Percentiles rank a stretch among this genome's conserved stretches.
These are phyloP conservation scores for Beauveria medogensis DNA, from an alignment of 2,329 filamentous ascomycete genomes.

Conservation along the genomic window DNA sequence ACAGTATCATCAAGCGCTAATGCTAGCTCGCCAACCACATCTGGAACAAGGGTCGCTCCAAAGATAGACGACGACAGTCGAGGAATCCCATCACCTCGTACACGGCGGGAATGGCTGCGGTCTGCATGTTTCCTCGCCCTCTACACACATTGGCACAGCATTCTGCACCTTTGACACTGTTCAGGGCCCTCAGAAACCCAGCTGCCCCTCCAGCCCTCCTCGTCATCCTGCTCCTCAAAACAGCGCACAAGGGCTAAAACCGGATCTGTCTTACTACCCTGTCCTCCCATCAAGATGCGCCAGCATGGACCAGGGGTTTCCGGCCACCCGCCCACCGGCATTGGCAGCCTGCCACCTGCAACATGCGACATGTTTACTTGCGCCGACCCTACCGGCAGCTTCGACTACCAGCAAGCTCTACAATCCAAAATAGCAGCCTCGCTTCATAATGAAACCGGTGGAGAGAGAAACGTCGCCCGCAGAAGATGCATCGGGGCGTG, in stretches of 20 bases:
- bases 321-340: neutral
- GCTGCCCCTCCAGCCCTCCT: neutral
- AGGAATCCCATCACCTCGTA: neutral
- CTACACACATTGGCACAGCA: neutral
- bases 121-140: neutral
- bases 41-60: neutral
- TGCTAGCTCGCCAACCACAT: slow-evolving; percentile 5
- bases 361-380: neutral
- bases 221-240: too few relatives aligned
- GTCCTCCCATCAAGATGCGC: slow-evolving; percentile 9
- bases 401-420: neutral
- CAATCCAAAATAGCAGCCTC: neutral
- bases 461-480: slow-evolving; percentile 3
- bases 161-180: neutral
- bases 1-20: neutral
- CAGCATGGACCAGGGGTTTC: slow-evolving; percentile 7
- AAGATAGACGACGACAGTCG: neutral
- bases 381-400: neutral
- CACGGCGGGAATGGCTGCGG: neutral
- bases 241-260: neutral
- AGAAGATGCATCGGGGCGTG: slow-evolving; percentile 11
- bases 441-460: neutral
- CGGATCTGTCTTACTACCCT: slow-evolving; percentile 1
- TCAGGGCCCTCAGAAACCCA: neutral
- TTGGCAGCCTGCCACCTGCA: neutral